Evolutionary conservation across 306 rosid genomes (phyloP), one percentile per base, ranked within the genome.

Genomic region (Arachis hypogaea): DNA sequence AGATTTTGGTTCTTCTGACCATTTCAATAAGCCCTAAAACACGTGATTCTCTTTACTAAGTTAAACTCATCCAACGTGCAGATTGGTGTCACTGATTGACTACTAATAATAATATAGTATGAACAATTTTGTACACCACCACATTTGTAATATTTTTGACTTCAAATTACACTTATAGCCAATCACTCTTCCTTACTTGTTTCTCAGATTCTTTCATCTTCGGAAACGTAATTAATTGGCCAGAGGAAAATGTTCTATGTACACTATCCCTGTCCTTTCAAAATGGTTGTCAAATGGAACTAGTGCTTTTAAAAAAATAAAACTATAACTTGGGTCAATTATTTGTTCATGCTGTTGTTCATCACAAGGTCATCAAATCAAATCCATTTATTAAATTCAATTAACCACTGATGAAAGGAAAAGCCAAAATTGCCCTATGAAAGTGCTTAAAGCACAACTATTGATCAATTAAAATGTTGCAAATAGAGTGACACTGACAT

Each of bases 101-200:
- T 22, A 43, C 36, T 22, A 60, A 72, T 47, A 9, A 1, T 33
- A 46, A n/a, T 72, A 45, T 72, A 45, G 46, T 43, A 43, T 43
- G 8, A 43, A 60, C 59, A 38, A 72, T 59, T 30, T 59, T 58
- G 76, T 18, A 45, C 58, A 29, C 45, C 59, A 11, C n/a, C 45
- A 10, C 42, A 22, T 29, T n/a, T 7, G 11, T 10, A 33, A 33
- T 33, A 33, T 2, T 58, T 59, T 72, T 59, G 46, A 59, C 68
- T 46, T 72, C 2, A 30, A 30, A 59, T 43, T 58, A 22, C 3
- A 11, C 3, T 16, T 2, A 22, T 11, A 41, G 6, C 9, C 57
- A 58, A 58, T 42, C 9, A 18, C 29, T 42, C 29, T 66, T 45
- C 29, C 2, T 58, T 7, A 14, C 75, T 28, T 28, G 56, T 42